Evolutionary conservation across 257 asterid genomes (phyloP).

Genomic region (Solanum piurae): DNA sequence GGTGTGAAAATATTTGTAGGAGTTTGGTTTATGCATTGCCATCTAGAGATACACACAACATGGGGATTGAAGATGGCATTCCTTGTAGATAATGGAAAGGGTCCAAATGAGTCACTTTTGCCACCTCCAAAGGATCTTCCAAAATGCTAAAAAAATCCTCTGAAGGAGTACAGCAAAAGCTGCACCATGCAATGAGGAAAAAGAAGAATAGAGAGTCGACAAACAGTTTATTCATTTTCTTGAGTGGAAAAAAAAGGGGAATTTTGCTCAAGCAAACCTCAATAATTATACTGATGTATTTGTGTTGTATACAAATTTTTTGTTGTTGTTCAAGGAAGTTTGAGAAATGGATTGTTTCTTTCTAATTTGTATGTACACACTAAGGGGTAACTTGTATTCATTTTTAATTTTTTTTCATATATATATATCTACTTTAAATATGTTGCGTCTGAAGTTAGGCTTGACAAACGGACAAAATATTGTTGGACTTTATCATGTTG

Average conservation of each 20-base stretch:
- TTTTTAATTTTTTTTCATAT: no score
- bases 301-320: neutral
- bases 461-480: neutral
- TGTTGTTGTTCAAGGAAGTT: neutral
- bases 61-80: slow-evolving; percentile 90
- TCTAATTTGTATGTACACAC: neutral
- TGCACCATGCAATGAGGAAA: neutral
- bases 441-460: fast-evolving
- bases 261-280: slow-evolving; percentile 12
- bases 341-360: neutral
- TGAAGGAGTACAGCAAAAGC: neutral
- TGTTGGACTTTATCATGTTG: no score
- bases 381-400: neutral
- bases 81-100: slow-evolving; percentile 81
- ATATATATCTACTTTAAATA: no score
- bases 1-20: slow-evolving; percentile 19
- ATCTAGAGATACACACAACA: slow-evolving; percentile 82
- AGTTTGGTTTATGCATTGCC: slow-evolving; percentile 92
- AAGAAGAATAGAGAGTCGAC: neutral
- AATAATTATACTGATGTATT: slow-evolving; percentile 2
- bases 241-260: slow-evolving; percentile 5
- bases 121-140: slow-evolving; percentile 92
- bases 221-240: slow-evolving; percentile 10
- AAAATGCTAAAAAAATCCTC: slow-evolving; percentile 26
- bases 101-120: slow-evolving; percentile 42